phyloP scores from a whole-genome alignment of 805 yeast genomes.

The Osmozyma mogii region DNA sequence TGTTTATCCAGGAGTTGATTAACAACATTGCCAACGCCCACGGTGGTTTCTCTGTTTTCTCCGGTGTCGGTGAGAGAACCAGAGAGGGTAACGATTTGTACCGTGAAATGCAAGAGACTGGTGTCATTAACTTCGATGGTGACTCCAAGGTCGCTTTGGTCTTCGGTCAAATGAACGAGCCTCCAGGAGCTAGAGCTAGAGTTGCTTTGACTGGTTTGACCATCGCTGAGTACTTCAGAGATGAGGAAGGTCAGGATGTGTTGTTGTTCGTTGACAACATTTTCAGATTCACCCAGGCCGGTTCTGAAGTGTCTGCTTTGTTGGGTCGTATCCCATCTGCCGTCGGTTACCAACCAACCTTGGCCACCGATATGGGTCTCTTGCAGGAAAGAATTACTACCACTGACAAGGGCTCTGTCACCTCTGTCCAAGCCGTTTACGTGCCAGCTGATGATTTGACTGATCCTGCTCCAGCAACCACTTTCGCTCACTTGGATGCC shows the following conservation, averaged over 20 bases:
- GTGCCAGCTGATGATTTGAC: conserved; percentile 99
- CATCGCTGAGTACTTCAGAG: conserved; percentile 99
- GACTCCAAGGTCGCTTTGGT: conserved; percentile 99
- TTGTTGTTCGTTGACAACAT: conserved; percentile 98
- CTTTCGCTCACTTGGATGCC: conserved; percentile 99
- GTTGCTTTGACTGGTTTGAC: conserved; percentile 99
- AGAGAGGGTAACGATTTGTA: conserved; percentile 99
- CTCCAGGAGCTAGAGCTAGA: conserved; percentile 99
- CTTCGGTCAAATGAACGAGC: conserved; percentile 99
- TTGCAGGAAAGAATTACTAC: conserved; percentile 99
- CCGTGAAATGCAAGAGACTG: conserved; percentile 99
- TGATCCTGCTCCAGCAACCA: conserved; percentile 99
- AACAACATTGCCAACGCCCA: conserved; percentile 99
- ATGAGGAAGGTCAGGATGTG: conserved; percentile 99
- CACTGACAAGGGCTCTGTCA: conserved; percentile 99
- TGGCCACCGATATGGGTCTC: conserved; percentile 99
- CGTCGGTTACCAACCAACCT: conserved; percentile 99
- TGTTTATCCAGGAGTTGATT: conserved; percentile 97
- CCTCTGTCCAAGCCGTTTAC: conserved; percentile 99
- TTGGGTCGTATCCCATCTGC: conserved; percentile 99
- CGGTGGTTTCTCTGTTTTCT: conserved; percentile 99
- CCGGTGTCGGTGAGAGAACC: conserved; percentile 99
- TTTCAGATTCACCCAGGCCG: conserved; percentile 99
- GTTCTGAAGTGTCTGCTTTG: conserved; percentile 99
- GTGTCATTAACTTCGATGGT: conserved; percentile 99